A percentile compares a stretch with the other conserved stretches of the same genome.
phyloP scores from a whole-genome alignment of 805 yeast genomes.

The Allodekkera sacchari region DNA sequence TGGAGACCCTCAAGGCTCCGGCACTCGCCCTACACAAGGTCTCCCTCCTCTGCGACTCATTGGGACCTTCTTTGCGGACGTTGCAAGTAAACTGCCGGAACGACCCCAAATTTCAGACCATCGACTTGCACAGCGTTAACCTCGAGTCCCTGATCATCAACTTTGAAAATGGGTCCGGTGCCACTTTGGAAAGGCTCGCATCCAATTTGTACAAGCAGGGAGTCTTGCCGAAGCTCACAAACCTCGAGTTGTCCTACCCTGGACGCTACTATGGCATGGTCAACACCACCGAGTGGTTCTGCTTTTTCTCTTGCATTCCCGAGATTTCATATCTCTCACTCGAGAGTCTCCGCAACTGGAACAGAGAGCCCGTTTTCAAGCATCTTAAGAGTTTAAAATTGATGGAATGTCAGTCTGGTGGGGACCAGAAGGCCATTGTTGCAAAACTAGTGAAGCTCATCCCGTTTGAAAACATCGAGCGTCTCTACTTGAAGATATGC shows the following conservation, averaged over 20 bases:
- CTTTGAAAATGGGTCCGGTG: too few species aligned
- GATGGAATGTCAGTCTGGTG: constrained; percentile 17
- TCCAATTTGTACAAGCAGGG: constrained; percentile 2
- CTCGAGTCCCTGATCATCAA: too few species aligned
- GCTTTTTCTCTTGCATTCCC: too few species aligned
- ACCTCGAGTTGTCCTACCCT: constrained; percentile 13
- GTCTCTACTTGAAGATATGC: constrained; percentile 13
- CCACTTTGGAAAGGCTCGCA: constrained; percentile 8
- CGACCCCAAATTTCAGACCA: too few species aligned
- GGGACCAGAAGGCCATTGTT: constrained; percentile 10
- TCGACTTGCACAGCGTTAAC: too few species aligned
- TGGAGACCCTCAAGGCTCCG: constrained; percentile 9
- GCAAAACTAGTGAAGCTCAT: constrained; percentile 31
- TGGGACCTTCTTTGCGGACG: too few species aligned
- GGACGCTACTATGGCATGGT: too few species aligned
- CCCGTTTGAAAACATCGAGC: constrained; percentile 17
- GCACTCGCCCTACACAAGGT: constrained; percentile 5
- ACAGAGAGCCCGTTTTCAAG: constrained; percentile 6
- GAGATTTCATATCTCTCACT: too few species aligned
- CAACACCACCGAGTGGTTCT: too few species aligned
- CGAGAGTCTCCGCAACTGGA: too few species aligned
- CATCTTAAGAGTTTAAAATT: constrained; percentile 12
- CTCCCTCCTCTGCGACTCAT: too few species aligned
- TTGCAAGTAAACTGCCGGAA: too few species aligned
- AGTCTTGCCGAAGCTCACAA: constrained; percentile 6